These are phyloP conservation scores for Penicillium alfredii DNA, from an alignment of 495 filamentous ascomycete species.

Conservation along the genomic window DNA sequence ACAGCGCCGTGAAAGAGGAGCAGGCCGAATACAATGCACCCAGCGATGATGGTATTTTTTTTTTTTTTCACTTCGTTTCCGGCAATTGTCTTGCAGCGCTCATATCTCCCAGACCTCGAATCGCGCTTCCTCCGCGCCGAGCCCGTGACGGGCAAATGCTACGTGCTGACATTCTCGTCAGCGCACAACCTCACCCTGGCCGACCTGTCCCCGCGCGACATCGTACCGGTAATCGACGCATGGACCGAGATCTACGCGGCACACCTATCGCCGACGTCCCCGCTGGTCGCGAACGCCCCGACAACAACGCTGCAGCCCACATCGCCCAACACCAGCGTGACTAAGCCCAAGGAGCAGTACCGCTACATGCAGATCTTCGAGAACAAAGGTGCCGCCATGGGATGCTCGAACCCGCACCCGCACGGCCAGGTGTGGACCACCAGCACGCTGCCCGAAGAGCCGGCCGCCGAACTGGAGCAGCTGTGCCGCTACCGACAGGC, in stretches of 20 bases:
- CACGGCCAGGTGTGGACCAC: slow-evolving; percentile 97
- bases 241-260: slow-evolving; percentile 86
- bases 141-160: slow-evolving; percentile 92
- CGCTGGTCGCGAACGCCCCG: slow-evolving; percentile 48
- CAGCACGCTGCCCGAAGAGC: slow-evolving; percentile 82
- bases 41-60: slow-evolving; percentile 41
- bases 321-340: slow-evolving; percentile 37
- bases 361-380: slow-evolving; percentile 99
- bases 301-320: slow-evolving; percentile 44
- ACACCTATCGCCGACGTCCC: slow-evolving; percentile 68
- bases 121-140: slow-evolving; percentile 78
- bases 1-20: slow-evolving; percentile 91
- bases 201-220: slow-evolving; percentile 64
- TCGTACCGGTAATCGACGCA: slow-evolving; percentile 69
- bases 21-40: slow-evolving; percentile 65
- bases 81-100: neutral
- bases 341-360: slow-evolving; percentile 67
- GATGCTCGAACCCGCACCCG: slow-evolving; percentile 96
- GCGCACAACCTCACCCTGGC: slow-evolving; percentile 89
- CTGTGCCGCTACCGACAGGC: slow-evolving; percentile 68
- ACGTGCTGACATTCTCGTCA: slow-evolving; percentile 89
- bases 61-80: neutral
- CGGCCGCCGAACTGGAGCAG: slow-evolving; percentile 67
- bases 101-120: slow-evolving; percentile 50
- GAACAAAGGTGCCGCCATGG: slow-evolving; percentile 97